Percentiles rank a stretch among this genome's conserved stretches.
Evolutionary conservation across 768 basidiomycete species (phyloP).

Genomic region (Phylloporus rhodoxanthus): DNA sequence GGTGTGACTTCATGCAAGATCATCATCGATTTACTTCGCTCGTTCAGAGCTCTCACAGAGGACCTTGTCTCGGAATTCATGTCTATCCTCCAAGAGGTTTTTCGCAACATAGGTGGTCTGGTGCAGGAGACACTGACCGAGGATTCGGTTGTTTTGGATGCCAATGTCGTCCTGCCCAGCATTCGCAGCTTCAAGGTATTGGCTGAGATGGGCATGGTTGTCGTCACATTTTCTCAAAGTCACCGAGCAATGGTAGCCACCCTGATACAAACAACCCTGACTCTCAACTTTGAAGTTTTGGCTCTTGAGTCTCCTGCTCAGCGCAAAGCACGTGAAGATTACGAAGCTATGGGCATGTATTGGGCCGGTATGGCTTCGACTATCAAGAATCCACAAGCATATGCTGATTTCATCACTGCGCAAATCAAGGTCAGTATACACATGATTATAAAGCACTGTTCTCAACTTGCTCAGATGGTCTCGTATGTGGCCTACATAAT

Average conservation of each 20-base stretch:
- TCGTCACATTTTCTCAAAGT: constrained; percentile 85
- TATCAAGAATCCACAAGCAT: constrained; percentile 67
- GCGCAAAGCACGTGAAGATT: constrained; percentile 66
- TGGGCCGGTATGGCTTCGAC: constrained; percentile 79
- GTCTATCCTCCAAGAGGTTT: constrained; percentile 70
- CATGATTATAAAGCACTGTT: not conserved
- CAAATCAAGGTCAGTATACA: constrained; percentile 72
- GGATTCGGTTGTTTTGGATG: constrained; percentile 49
- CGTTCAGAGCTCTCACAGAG: constrained; percentile 66
- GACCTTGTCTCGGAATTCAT: constrained; percentile 76
- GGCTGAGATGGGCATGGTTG: constrained; percentile 87
- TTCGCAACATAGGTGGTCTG: constrained; percentile 65
- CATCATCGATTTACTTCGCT: constrained; percentile 81
- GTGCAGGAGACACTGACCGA: constrained; percentile 73
- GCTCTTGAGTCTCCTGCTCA: constrained; percentile 79
- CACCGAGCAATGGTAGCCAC: constrained; percentile 61
- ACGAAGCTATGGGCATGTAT: constrained; percentile 72
- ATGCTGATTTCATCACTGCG: constrained; percentile 77
- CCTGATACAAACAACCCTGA: constrained; percentile 63
- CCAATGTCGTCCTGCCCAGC: constrained; percentile 57
- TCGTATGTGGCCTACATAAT: constrained; percentile 90
- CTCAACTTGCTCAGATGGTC: constrained; percentile 54
- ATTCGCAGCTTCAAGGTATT: constrained; percentile 89
- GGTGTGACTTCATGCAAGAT: constrained; percentile 87
- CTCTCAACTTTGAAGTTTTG: constrained; percentile 75